These are phyloP conservation scores for Amoeboaphelidium occidentale DNA, from an alignment of 371 early-diverging fungal species.

Conservation along the genomic window DNA sequence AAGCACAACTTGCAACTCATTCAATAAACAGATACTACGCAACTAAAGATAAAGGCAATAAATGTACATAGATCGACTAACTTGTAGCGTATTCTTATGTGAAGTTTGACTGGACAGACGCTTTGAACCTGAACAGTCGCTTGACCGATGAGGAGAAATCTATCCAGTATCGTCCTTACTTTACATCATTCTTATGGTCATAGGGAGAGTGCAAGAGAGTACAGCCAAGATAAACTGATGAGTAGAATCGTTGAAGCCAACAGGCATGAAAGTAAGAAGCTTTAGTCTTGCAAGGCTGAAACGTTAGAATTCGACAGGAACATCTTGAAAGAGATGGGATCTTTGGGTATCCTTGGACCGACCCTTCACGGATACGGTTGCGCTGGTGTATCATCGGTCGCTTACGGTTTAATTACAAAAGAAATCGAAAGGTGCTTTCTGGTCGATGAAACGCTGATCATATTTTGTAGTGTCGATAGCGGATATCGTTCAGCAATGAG, in stretches of 20 bases:
- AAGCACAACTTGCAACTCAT: too few species aligned
- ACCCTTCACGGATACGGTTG: slow-evolving; percentile 92
- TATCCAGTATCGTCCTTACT: slow-evolving; percentile 25
- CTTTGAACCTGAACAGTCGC: slow-evolving; percentile 51
- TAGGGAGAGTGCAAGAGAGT: slow-evolving; percentile 58
- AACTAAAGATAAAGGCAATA: too few species aligned
- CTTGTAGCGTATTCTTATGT: not conserved
- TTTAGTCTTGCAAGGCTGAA: not conserved
- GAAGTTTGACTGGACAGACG: slow-evolving; percentile 22
- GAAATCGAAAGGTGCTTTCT: slow-evolving; percentile 58
- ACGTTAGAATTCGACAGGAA: slow-evolving; percentile 49
- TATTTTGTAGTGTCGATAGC: slow-evolving; percentile 45
- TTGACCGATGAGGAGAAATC: slow-evolving; percentile 70
- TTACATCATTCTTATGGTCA: not conserved
- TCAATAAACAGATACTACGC: too few species aligned
- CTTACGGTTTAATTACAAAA: slow-evolving; percentile 85
- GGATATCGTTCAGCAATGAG: slow-evolving; percentile 96
- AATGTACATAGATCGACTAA: too few species aligned
- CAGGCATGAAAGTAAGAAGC: slow-evolving; percentile 48
- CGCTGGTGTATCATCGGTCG: slow-evolving; percentile 87
- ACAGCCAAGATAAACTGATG: slow-evolving; percentile 65
- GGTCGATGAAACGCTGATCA: too few species aligned
- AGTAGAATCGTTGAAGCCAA: slow-evolving; percentile 62
- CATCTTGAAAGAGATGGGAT: slow-evolving; percentile 83
- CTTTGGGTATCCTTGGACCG: slow-evolving; percentile 74